Base-by-base conservation (phyloP, 1,284 basidiomycete species). In the Papiliotrema fonsecae region DNA sequence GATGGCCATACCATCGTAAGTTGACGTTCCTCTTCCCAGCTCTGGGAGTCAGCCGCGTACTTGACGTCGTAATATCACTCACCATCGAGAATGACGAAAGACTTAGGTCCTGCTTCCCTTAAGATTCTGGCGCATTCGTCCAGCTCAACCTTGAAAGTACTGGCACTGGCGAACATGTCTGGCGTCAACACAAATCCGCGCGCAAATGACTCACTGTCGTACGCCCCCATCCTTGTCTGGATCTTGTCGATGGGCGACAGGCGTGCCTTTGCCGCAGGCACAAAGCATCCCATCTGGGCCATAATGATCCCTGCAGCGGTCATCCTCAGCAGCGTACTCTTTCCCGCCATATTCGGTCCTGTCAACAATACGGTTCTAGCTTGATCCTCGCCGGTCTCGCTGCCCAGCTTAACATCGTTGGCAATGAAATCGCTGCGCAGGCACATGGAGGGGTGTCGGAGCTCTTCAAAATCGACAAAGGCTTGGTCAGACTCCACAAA, bases 221-320 rank as follows among this genome's bases (percentile, higher is more conserved):
- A 93, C 2, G 96, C 96, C 18, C 96, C 96, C 94, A 98, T 98
- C 25, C 96, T 84, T 6, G 94, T 97, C 52, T 96, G 82, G 61
- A 99, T 97, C 22, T 87, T 79, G 69, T 99, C 94, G 2, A 97
- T 84, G 0, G 96, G 91, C 56, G 85, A 86, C 42, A 99, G 70
- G 30, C 86, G 79, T 25, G 94, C 96, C 45, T 75, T 80, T 30
- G 79, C 72, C 0, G 96, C 94, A 2, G 96, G 96, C 2, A 99
- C 90, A 45, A 87, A 82, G 85, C 97, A 98, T n/a, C 96, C 96
- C 18, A 98, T 77, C 69, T 97, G 94, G 7, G 92, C 93, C 84
- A 97, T 88, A 60, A 97, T 97, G 52, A 96, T 84, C 26, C 87
- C 93, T 0, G 87, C 83, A 4, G 91, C 92, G n/a, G 93, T 96